Evolutionary conservation across 371 early-diverging fungal species (phyloP), one percentile per base, ranked within the genome.

Genomic region (Circinella umbellata): DNA sequence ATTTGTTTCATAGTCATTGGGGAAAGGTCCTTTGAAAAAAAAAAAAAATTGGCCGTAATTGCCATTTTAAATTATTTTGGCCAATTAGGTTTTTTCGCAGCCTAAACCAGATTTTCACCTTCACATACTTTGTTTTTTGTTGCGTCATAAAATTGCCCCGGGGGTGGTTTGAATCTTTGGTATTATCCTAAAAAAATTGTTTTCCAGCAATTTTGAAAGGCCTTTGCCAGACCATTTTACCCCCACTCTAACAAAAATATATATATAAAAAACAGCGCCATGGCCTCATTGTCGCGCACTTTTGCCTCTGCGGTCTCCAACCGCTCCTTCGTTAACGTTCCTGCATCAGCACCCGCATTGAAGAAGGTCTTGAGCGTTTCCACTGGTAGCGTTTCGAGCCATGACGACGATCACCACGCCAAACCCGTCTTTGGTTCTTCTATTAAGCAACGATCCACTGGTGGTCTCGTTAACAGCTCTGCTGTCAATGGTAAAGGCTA

Each of bases 261-360:
- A 66, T 46, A 4, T 13, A 13, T 5, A 51, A 17, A 51, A 17
- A 51, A 17, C 5, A 68, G 66, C 49, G 73, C 73, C 67, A 82
- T 81, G 83, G 83, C 83, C 67, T 76, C 83, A 27, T 78, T 85
- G 73, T 74, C 83, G 69, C 85, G 85, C 69, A 66, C 81, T 67
- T 76, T 82, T 76, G 81, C 79, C 69, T 79, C 82, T 67, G 72
- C 51, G 51, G 72, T 85, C 59, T 79, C 72, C 68, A 79, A 80
- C 69, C 85, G 85, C 64, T 76, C 81, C 35, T 80, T 80, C 60
- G 73, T 73, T 60, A 81, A 76, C 68, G 78, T 69, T 34, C 85
- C 83, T 76, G 81, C 83, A 36, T 81, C 83, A 48, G 73, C 75
- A 60, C 69, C 76, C 64, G 83, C 83, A 53, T 75, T 85, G 73